Conservation (phyloP, 2,329 filamentous ascomycete genomes). For the Alternaria solani region DNA sequence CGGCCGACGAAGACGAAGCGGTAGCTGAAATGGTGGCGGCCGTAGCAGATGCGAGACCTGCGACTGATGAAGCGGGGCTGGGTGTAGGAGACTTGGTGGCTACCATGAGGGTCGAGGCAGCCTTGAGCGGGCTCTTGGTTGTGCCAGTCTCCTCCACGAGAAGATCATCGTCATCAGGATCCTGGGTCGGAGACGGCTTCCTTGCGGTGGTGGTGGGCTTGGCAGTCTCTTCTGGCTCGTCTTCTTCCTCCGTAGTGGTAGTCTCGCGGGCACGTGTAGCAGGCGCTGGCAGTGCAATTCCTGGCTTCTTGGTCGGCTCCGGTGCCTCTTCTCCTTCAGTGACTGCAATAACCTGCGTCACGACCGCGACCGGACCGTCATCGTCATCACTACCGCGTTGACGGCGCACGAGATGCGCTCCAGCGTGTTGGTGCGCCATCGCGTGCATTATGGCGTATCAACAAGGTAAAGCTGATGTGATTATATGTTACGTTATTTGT, state of each 20-base stretch:
- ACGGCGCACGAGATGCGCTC: constrained; percentile 41
- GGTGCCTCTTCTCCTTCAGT: constrained; percentile 63
- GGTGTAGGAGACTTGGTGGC: constrained; percentile 40
- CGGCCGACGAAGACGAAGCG: constrained; percentile 28
- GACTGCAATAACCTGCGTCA: constrained; percentile 55
- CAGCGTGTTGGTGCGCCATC: constrained; percentile 38
- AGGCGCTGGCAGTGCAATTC: constrained; percentile 27
- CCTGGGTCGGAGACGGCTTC: constrained; percentile 28
- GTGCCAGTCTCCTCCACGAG: constrained; percentile 24
- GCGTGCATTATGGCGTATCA: constrained; percentile 17
- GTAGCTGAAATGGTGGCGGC: constrained; percentile 36
- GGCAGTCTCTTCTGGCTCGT: constrained; percentile 21
- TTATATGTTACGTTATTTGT: background rate
- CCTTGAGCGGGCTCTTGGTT: constrained; percentile 22
- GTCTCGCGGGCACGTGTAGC: constrained; percentile 27
- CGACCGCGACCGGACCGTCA: constrained; percentile 19
- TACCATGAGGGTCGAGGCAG: constrained; percentile 34
- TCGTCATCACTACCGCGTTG: constrained; percentile 27
- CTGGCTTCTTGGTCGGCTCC: constrained; percentile 28
- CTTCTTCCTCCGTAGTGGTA: constrained; percentile 20
- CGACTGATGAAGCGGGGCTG: constrained; percentile 23
- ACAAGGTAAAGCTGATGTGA: background rate
- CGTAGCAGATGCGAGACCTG: constrained; percentile 31
- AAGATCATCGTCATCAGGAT: constrained; percentile 7
- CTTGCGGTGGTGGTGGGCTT: constrained; percentile 27